Evolutionary conservation across 768 basidiomycete genomes (phyloP).

Genomic region (Boletellus sp.): DNA sequence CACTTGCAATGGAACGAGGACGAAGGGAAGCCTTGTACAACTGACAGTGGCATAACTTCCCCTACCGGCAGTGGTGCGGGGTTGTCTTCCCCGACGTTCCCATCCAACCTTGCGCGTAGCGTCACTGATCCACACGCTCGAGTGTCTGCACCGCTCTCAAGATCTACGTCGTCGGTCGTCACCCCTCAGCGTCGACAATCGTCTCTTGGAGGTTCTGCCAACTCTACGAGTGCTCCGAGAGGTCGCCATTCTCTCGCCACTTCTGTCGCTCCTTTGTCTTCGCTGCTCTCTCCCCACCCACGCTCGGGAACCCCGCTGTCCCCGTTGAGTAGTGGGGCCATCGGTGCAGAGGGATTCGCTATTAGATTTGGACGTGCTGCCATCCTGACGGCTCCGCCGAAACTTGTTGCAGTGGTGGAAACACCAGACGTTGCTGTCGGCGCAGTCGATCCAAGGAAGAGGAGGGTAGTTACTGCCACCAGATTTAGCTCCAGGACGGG

Average conservation of each 20-base stretch:
- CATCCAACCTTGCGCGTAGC: slow-evolving; percentile 17
- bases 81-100: slow-evolving; percentile 29
- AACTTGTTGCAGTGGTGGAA: slow-evolving; percentile 76
- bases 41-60: slow-evolving; percentile 19
- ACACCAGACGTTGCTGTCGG: slow-evolving; percentile 89
- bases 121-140: slow-evolving; percentile 37
- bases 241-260: slow-evolving; percentile 43
- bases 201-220: slow-evolving; percentile 32
- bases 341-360: slow-evolving; percentile 35
- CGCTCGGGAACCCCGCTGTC: slow-evolving; percentile 35
- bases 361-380: slow-evolving; percentile 66
- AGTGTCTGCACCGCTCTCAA: slow-evolving; percentile 48
- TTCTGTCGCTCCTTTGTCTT: slow-evolving; percentile 38
- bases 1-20: slow-evolving; percentile 85
- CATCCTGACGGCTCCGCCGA: slow-evolving; percentile 79
- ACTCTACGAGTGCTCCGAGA: slow-evolving; percentile 35
- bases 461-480: slow-evolving; percentile 82
- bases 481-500: slow-evolving; percentile 81
- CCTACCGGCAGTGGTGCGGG: slow-evolving; percentile 21
- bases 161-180: slow-evolving; percentile 45
- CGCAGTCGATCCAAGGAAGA: slow-evolving; percentile 80
- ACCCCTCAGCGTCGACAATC: slow-evolving; percentile 41
- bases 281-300: slow-evolving; percentile 27
- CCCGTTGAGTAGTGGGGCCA: slow-evolving; percentile 20
- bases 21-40: slow-evolving; percentile 27